These are phyloP conservation scores for Heritiera fomes DNA, from an alignment of 345 rosid genomes.

Conservation along the genomic window DNA sequence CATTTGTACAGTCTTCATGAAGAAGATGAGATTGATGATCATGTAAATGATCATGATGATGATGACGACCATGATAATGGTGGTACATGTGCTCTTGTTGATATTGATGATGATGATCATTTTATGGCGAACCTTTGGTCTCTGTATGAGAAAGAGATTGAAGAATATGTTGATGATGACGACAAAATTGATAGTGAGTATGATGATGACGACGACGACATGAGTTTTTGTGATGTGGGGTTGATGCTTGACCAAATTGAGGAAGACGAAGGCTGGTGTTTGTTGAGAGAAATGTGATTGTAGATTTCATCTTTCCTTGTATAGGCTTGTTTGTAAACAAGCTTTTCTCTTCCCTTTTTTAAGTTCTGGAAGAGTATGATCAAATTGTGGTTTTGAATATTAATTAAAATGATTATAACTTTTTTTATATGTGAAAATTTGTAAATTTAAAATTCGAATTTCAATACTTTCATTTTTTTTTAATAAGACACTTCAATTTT, in stretches of 20 bases:
- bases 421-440: too few species aligned
- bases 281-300: slow-evolving; percentile 41
- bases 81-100: not conserved
- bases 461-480: too few species aligned
- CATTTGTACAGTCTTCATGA: slow-evolving; percentile 31
- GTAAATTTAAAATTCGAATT: too few species aligned
- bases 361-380: not conserved
- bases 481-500: too few species aligned
- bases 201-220: slow-evolving; percentile 11
- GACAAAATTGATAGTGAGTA: not conserved
- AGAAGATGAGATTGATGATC: slow-evolving; percentile 28
- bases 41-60: slow-evolving; percentile 9
- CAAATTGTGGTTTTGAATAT: too few species aligned
- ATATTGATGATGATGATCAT: not conserved
- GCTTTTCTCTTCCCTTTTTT: not conserved
- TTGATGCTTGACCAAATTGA: slow-evolving; percentile 37
- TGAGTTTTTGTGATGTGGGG: slow-evolving; percentile 35
- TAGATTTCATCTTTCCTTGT: too few species aligned
- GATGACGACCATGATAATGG: not conserved
- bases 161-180: not conserved
- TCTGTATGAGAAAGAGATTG: not conserved
- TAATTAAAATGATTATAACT: too few species aligned
- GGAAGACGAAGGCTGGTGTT: slow-evolving; percentile 57
- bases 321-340: not conserved
- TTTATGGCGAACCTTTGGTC: slow-evolving; percentile 4